These are phyloP conservation scores for Lipomyces yamadae DNA, from an alignment of 805 yeast genomes.

Conservation along the genomic window DNA sequence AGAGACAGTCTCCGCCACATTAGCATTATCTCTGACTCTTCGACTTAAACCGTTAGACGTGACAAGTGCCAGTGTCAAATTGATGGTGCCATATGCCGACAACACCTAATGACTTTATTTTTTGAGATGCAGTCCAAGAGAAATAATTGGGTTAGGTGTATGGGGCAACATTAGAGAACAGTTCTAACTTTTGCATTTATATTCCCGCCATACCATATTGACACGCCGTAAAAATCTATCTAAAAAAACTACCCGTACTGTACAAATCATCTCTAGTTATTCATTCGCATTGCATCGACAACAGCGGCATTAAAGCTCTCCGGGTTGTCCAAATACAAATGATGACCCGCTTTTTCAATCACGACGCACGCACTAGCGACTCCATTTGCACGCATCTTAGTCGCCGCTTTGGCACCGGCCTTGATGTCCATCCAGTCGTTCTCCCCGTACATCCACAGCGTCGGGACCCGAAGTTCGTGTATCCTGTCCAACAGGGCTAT, in stretches of 20 bases:
- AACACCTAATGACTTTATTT: too few species aligned
- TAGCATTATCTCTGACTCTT: not conserved
- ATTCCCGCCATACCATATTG: not conserved
- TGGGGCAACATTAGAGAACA: too few species aligned
- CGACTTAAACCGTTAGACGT: not conserved
- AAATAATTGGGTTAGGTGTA: too few species aligned
- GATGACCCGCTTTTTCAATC: conserved; percentile 70
- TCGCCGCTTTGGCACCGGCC: conserved; percentile 49
- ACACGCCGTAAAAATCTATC: not conserved
- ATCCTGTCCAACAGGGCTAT: conserved; percentile 65
- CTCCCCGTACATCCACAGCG: conserved; percentile 86
- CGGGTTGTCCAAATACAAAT: conserved; percentile 68
- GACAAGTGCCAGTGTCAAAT: not conserved
- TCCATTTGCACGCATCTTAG: conserved; percentile 36
- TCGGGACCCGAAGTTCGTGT: conserved; percentile 59
- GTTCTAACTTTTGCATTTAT: too few species aligned
- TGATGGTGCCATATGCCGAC: not conserved
- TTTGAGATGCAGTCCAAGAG: too few species aligned
- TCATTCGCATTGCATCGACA: not conserved
- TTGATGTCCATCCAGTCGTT: conserved; percentile 67
- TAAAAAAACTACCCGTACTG: not conserved
- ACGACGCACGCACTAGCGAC: conserved; percentile 42
- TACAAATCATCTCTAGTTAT: not conserved
- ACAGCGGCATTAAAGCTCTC: conserved; percentile 53
- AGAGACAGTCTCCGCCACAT: not conserved